phyloP scores from a whole-genome alignment of 2,329 filamentous ascomycete species.

The Aulographum hederae region DNA sequence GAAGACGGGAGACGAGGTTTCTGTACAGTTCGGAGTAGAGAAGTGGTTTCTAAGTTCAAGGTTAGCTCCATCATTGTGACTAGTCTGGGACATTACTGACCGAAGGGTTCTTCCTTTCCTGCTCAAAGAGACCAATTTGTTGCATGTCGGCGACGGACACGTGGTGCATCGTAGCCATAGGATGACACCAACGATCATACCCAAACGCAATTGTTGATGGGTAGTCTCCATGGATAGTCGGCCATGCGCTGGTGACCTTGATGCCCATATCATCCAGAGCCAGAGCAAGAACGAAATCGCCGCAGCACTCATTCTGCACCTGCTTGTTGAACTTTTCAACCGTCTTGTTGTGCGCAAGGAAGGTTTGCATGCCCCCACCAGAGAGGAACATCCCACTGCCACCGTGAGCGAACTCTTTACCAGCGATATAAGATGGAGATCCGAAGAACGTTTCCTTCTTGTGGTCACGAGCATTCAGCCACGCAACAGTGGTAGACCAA shows the following conservation, averaged over 20 bases:
- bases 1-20: background rate
- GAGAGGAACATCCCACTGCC: constrained; percentile 1
- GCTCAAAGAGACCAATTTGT: background rate
- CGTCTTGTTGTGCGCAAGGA: background rate
- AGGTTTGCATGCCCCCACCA: background rate
- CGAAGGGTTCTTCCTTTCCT: background rate
- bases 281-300: constrained; percentile 1
- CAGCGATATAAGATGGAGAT: background rate
- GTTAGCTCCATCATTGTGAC: too few species aligned
- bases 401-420: background rate
- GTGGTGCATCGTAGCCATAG: constrained; percentile 2
- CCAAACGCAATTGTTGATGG: constrained; percentile 1
- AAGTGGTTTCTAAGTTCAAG: constrained; percentile 1
- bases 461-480: background rate
- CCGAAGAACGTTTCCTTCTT: background rate
- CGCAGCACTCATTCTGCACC: background rate
- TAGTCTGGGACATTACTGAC: too few species aligned
- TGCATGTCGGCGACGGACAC: background rate
- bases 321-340: background rate
- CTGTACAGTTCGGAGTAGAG: constrained; percentile 1
- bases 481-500: background rate
- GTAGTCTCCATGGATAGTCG: constrained; percentile 1
- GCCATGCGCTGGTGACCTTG: background rate
- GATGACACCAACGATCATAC: constrained; percentile 1
- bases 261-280: constrained; percentile 1